These are phyloP conservation scores for Neoboletus subvelutipes DNA, from an alignment of 768 basidiomycete genomes.

Conservation along the genomic window DNA sequence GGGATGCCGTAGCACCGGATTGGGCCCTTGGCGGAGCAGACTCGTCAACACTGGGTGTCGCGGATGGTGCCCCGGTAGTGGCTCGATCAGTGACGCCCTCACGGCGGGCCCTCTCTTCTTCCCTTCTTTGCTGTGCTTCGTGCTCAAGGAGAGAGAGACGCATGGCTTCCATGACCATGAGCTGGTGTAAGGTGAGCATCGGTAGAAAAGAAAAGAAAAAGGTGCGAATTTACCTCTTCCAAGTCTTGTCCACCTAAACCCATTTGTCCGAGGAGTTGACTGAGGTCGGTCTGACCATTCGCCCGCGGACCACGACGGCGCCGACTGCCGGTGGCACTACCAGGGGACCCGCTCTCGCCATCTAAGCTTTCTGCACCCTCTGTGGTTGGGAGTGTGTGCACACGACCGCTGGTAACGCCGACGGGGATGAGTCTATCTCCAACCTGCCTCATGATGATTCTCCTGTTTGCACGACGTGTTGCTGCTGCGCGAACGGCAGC, in stretches of 20 bases:
- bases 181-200: constrained; percentile 42
- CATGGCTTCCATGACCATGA: constrained; percentile 99
- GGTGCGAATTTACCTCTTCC: constrained; percentile 68
- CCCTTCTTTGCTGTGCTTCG: constrained; percentile 85
- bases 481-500: constrained; percentile 95
- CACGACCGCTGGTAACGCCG: constrained; percentile 88
- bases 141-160: constrained; percentile 91
- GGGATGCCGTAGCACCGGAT: constrained; percentile 2
- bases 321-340: constrained; percentile 45
- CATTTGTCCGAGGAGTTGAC: constrained; percentile 59
- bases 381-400: constrained; percentile 62
- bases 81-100: constrained; percentile 40
- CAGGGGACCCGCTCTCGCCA: constrained; percentile 32
- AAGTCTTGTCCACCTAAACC: constrained; percentile 83
- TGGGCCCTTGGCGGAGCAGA: constrained; percentile 6
- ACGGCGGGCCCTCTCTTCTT: constrained; percentile 65
- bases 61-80: constrained; percentile 25
- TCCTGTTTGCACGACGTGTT: constrained; percentile 89
- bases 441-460: constrained; percentile 98
- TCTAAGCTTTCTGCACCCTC: constrained; percentile 50
- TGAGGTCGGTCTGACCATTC: constrained; percentile 54
- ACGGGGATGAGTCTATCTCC: constrained; percentile 97
- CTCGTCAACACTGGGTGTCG: constrained; percentile 4
- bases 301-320: constrained; percentile 59
- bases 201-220: constrained; percentile 32